phyloP scores from a whole-genome alignment of 768 basidiomycete species.

The Pleurotus platypus region DNA sequence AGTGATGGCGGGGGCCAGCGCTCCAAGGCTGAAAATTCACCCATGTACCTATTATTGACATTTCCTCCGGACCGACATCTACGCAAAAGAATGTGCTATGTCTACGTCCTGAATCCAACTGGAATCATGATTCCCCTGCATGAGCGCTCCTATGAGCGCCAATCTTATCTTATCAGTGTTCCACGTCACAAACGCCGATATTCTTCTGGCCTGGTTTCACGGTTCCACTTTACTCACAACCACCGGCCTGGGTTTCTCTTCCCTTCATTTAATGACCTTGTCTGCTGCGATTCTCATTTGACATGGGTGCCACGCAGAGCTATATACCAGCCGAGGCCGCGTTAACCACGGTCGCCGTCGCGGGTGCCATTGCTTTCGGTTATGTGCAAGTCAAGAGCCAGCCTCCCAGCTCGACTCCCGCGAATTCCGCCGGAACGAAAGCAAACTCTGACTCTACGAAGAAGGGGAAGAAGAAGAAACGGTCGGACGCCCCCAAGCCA shows the following conservation, averaged over 20 bases:
- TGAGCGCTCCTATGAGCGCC: neutral
- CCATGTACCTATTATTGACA: too few species aligned
- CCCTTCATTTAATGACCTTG: too few species aligned
- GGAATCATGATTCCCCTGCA: too few species aligned
- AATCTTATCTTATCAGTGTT: neutral
- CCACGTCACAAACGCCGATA: neutral
- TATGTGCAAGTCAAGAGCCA: conserved; percentile 24
- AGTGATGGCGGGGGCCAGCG: too few species aligned
- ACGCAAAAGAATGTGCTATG: too few species aligned
- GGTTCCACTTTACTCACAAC: too few species aligned
- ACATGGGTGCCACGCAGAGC: conserved; percentile 48
- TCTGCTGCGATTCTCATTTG: too few species aligned
- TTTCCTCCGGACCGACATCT: too few species aligned
- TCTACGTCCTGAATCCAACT: too few species aligned
- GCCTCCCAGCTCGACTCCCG: neutral
- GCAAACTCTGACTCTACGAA: conserved; percentile 10
- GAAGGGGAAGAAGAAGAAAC: conserved; percentile 28
- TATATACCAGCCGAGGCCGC: conserved; percentile 34
- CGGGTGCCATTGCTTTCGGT: conserved; percentile 37
- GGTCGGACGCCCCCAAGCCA: conserved; percentile 7
- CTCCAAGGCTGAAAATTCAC: too few species aligned
- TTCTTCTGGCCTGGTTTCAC: neutral
- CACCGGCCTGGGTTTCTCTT: too few species aligned
- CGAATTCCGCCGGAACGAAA: neutral
- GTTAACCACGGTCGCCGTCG: conserved; percentile 33